Evolutionary conservation across 495 filamentous ascomycete genomes (phyloP).

Genomic region (Annulohypoxylon bovei): DNA sequence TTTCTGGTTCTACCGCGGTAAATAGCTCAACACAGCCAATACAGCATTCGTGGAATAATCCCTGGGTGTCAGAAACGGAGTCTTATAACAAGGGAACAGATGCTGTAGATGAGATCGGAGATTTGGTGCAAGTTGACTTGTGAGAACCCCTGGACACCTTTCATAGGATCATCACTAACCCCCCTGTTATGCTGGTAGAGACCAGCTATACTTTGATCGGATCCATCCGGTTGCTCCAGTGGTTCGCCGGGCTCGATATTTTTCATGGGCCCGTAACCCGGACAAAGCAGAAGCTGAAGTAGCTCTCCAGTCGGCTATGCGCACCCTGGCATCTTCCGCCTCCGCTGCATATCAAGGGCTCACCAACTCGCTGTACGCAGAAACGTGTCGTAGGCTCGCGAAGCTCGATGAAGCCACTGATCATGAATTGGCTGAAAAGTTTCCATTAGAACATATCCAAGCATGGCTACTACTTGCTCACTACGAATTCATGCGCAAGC

Average conservation of each 20-base stretch:
- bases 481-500: slow-evolving; percentile 61
- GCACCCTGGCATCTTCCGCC: slow-evolving; percentile 60
- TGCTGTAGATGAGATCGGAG: slow-evolving; percentile 3
- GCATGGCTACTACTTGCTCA: slow-evolving; percentile 63
- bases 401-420: neutral
- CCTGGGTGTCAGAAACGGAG: neutral
- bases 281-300: slow-evolving; percentile 23
- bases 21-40: neutral
- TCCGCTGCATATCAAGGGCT: slow-evolving; percentile 57
- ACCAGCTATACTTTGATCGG: slow-evolving; percentile 8
- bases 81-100: neutral
- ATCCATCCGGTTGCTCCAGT: neutral
- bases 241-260: neutral
- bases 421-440: neutral
- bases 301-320: slow-evolving; percentile 65
- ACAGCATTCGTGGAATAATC: neutral
- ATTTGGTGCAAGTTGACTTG: slow-evolving; percentile 5
- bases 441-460: slow-evolving; percentile 57
- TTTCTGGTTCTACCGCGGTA: neutral
- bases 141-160: neutral
- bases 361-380: slow-evolving; percentile 53
- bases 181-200: slow-evolving; percentile 4
- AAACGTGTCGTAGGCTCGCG: slow-evolving; percentile 44
- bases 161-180: slow-evolving; percentile 5
- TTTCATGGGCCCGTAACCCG: neutral